Evolutionary conservation across 108 stramenopile genomes (phyloP).

Genomic region (Stephanodiscus triporus): DNA sequence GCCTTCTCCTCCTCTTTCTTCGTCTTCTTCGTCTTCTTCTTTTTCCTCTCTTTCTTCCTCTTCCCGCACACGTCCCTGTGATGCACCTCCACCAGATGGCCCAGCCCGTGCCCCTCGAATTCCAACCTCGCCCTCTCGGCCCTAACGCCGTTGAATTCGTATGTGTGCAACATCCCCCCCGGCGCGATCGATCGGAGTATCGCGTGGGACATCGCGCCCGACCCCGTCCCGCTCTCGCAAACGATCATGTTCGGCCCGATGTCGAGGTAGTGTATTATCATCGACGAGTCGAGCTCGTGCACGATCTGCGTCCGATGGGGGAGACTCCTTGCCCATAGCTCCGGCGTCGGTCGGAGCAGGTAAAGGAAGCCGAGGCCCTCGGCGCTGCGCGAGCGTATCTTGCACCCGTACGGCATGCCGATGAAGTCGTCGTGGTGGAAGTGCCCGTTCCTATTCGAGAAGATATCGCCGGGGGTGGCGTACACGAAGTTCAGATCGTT

Average conservation of each 20-base stretch:
- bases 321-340: slow-evolving; percentile 87
- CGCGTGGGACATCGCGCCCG: slow-evolving; percentile 84
- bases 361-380: slow-evolving; percentile 81
- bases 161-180: slow-evolving; percentile 86
- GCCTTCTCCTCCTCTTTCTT: background rate
- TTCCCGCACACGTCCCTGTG: slow-evolving; percentile 90
- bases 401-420: slow-evolving; percentile 84
- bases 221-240: slow-evolving; percentile 92
- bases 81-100: slow-evolving; percentile 74
- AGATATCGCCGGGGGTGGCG: slow-evolving; percentile 65
- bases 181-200: slow-evolving; percentile 90
- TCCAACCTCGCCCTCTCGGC: slow-evolving; percentile 82
- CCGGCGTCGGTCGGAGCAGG: slow-evolving; percentile 88
- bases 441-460: slow-evolving; percentile 86
- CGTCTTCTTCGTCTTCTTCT: background rate
- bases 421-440: slow-evolving; percentile 92
- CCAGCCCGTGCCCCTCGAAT: slow-evolving; percentile 79
- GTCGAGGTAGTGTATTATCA: slow-evolving; percentile 82
- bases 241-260: slow-evolving; percentile 89
- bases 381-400: slow-evolving; percentile 76
- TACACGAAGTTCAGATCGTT: slow-evolving; percentile 85
- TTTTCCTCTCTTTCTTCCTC: background rate
- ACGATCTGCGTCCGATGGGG: slow-evolving; percentile 94
- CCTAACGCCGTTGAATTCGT: slow-evolving; percentile 90
- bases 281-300: slow-evolving; percentile 86